Evolutionary conservation across 2,329 filamentous ascomycete species (phyloP), one percentile per base, ranked within the genome.

Genomic region (Aspergillus spinulosporus): DNA sequence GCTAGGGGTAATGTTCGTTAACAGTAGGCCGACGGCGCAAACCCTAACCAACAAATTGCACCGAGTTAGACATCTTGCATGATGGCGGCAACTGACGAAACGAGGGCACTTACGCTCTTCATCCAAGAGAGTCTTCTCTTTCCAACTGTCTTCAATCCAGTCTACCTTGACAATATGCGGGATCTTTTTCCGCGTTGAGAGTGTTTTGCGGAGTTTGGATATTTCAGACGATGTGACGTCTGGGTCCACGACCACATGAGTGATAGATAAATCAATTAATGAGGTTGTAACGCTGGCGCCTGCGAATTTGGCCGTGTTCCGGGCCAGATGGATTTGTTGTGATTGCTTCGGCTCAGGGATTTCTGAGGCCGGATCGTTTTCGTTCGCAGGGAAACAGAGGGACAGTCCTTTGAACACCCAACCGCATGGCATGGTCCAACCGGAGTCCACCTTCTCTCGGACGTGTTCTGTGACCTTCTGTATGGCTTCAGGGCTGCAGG

Each of bases 81-180:
- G 21, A 21, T 21, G 21, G 21, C 21, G 21, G 21, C 21, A 21
- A 43, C 5, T 21, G 21, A 21, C 21, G 21, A 11, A 36, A 65
- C n/a, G n/a, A 37, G 34, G 50, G 9, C 7, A 49, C 71, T 60
- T 65, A 76, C 76, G 74, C 66, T 93, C 90, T 75, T 97, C 93
- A 62, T 96, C 90, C 46, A 97, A 71, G 59, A 89, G 67, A 0
- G 91, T 96, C 61, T 80, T 81, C 70, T 93, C 90, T 57, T 78
- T 79, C 91, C 92, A 96, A 66, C 89, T 90, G 51, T 88, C 85
- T 49, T 87, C 81, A 0, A 97, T 74, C 94, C 94, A 99, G 11
- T 78, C 77, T 7, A 80, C 71, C 0, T 76, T 82, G 2, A 97
- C 88, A 5, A 93, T 74, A 61, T 90, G 80, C 0, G 92, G 90